A percentile compares a stretch with the other conserved stretches of the same genome.
These are phyloP conservation scores for Amanita pallidorosea DNA, from an alignment of 768 basidiomycete species.

Conservation along the genomic window DNA sequence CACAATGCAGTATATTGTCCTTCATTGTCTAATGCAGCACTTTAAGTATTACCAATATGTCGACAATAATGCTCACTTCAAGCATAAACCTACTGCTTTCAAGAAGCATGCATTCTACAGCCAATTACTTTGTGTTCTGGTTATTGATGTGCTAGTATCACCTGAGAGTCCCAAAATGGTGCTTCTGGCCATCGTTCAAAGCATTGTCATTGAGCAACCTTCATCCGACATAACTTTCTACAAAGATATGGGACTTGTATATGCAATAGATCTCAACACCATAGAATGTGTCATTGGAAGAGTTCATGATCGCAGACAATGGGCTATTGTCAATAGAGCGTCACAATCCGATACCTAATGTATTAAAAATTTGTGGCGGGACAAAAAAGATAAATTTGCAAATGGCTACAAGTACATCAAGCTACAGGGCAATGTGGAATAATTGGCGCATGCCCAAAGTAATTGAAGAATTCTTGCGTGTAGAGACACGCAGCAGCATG, in stretches of 20 bases:
- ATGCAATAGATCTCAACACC: conserved; percentile 15
- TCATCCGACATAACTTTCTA: too few relatives aligned
- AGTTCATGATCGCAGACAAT: conserved; percentile 5
- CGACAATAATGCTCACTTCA: conserved; percentile 14
- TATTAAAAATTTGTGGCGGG: too few relatives aligned
- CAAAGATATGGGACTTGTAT: conserved; percentile 9
- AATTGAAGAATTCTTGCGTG: neutral
- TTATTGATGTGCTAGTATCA: too few relatives aligned
- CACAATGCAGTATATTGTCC: neutral
- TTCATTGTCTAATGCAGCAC: neutral
- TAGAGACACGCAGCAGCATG: neutral
- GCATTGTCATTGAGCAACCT: too few relatives aligned
- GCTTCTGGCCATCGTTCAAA: too few relatives aligned
- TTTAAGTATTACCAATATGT: conserved; percentile 21
- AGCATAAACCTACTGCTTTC: neutral
- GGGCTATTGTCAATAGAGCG: conserved; percentile 15
- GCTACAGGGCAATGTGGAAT: neutral
- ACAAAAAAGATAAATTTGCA: neutral
- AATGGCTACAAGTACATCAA: neutral
- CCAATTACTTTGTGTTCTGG: too few relatives aligned
- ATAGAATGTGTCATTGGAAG: conserved; percentile 15
- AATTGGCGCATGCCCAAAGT: neutral
- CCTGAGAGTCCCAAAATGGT: too few relatives aligned
- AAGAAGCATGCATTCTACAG: conserved; percentile 15
- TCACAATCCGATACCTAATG: too few relatives aligned